Evolutionary conservation across 257 asterid species (phyloP), one percentile per base, ranked within the genome.

Genomic region (Solanum bulbocastanum): DNA sequence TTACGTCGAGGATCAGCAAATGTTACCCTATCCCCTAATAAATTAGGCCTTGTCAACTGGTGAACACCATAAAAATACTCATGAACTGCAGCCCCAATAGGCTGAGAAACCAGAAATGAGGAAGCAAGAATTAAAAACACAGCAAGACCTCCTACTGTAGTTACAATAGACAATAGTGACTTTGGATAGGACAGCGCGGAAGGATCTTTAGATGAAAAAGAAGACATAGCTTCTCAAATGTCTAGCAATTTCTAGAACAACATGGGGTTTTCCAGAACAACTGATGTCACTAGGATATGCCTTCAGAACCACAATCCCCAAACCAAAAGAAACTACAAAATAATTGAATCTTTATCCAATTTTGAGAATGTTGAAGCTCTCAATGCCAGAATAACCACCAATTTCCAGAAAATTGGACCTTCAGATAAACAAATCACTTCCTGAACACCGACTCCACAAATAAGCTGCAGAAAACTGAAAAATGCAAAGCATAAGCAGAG

Each of bases 101-200:
- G 98, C 36, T 92, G 94, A 0, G 96, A 91, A 52, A 95, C 92
- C 91, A 96, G 89, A 82, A 92, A 40, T 30, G 98, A 91, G 18
- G 98, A 96, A 87, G 96, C 96, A 86, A 96, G 92, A 86, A 94
- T 81, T 84, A 96, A 89, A 88, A 95, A 94, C 83, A 93, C 35
- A 62, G 98, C 96, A 83, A 96, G 92, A 49, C 94, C 95, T 65
- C 98, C 98, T 36, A 91, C 92, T 49, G 92, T 93, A 88, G 93
- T 94, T 78, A 92, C 87, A 42, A 93, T 93, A 5, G 98, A 91
- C 12, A 91, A 86, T 75, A 93, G 91, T n/a, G 94, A 88, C 91
- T 92, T 94, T 5, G 98, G 98, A 60, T 94, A 94, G 68, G 92
- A 87, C 88, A 87, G 16, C 73, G 83, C 87, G 25, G 91, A 87